A percentile compares a stretch with the other conserved stretches of the same genome.
Evolutionary conservation across 2,329 filamentous ascomycete species (phyloP).

Genomic region (Diplodia scrobiculata): DNA sequence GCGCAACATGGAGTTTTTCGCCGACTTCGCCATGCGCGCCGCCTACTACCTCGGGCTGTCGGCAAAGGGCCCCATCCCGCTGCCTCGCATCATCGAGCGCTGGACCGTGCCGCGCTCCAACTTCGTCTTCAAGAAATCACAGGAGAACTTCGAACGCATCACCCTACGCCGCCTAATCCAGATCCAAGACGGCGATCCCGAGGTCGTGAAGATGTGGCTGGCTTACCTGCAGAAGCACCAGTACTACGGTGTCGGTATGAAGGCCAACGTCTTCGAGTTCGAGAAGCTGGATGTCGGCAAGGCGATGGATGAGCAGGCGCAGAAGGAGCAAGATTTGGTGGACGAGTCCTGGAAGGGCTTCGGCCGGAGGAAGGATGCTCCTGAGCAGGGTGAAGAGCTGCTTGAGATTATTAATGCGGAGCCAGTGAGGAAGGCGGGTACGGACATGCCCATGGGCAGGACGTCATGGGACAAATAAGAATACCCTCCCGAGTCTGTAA

Average conservation of each 20-base stretch:
- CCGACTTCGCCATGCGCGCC: slow-evolving; percentile 89
- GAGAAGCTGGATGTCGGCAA: slow-evolving; percentile 55
- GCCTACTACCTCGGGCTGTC: slow-evolving; percentile 91
- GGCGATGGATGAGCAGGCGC: slow-evolving; percentile 43
- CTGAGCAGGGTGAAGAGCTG: slow-evolving; percentile 30
- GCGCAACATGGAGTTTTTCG: slow-evolving; percentile 89
- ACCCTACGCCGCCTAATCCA: slow-evolving; percentile 85
- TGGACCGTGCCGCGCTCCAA: slow-evolving; percentile 90
- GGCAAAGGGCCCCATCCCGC: slow-evolving; percentile 79
- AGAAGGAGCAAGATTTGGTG: slow-evolving; percentile 35
- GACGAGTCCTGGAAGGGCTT: slow-evolving; percentile 38
- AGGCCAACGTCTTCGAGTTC: slow-evolving; percentile 95
- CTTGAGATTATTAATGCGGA: slow-evolving; percentile 33
- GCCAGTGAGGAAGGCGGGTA: slow-evolving; percentile 30
- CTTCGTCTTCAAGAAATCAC: slow-evolving; percentile 95
- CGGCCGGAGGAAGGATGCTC: slow-evolving; percentile 34
- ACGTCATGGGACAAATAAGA: background rate
- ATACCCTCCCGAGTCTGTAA: background rate
- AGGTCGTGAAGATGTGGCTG: slow-evolving; percentile 87
- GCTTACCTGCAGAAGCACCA: slow-evolving; percentile 89
- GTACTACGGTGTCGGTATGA: slow-evolving; percentile 97
- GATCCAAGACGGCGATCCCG: slow-evolving; percentile 86
- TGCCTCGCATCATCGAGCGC: slow-evolving; percentile 83
- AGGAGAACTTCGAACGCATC: slow-evolving; percentile 96
- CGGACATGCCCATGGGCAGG: slow-evolving; percentile 20